These are phyloP conservation scores for Solanum clarkiae DNA, from an alignment of 257 asterid species.

Conservation along the genomic window DNA sequence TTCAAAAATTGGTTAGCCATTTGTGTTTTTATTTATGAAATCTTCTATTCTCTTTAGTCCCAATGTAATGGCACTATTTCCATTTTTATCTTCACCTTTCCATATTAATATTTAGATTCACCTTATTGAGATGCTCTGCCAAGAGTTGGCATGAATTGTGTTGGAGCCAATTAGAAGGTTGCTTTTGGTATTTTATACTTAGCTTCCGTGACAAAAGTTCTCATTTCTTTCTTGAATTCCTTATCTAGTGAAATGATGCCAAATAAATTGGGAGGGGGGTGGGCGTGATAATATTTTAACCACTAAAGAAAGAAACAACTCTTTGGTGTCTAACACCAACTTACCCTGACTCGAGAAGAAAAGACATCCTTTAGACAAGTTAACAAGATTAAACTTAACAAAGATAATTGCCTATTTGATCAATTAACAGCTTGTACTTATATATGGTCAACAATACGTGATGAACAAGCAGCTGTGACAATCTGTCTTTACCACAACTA, in stretches of 20 bases:
- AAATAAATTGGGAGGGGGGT: background rate
- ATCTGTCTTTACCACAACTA: slow-evolving; percentile 6
- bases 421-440: background rate
- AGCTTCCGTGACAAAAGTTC: background rate
- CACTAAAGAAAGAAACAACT: background rate
- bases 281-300: background rate
- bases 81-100: background rate
- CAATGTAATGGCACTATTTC: background rate
- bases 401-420: background rate
- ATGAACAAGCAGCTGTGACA: background rate
- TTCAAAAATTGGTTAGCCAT: background rate
- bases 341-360: background rate
- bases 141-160: background rate
- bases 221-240: background rate
- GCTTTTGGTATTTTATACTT: background rate
- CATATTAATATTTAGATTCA: background rate
- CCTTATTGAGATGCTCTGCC: background rate
- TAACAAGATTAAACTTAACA: background rate
- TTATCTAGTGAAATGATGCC: background rate
- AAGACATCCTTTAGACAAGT: background rate
- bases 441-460: background rate
- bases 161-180: background rate
- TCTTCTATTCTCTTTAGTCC: background rate
- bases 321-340: background rate
- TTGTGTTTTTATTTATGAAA: background rate